Evolutionary conservation across 2,329 filamentous ascomycete genomes (phyloP), one percentile per base, ranked within the genome.

Genomic region (Macroventuria anomochaeta): DNA sequence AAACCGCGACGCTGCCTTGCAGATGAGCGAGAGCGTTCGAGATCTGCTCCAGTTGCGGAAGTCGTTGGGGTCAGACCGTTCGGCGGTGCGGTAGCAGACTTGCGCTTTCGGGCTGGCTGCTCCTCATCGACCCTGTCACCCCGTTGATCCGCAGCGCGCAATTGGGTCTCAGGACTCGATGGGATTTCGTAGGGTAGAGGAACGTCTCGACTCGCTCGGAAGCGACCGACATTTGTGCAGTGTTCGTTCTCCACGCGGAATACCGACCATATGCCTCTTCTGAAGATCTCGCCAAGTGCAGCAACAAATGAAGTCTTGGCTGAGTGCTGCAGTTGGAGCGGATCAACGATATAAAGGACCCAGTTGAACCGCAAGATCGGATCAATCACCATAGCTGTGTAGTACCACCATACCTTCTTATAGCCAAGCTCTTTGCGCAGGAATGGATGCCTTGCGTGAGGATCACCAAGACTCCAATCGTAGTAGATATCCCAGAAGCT

Each of bases 241-340:
- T 99, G 95, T 68, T 99, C 95, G 73, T 99, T 99, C 75, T 99
- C 95, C 21, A 99, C 93, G 33, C 95, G 90, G 72, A 99, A 89
- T 3, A 97, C 80, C 0, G 89, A 88, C 95, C 95, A 99, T 70
- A 97, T 85, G 57, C 91, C 93, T 70, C 95, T 81, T 26, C 95
- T 86, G n/a, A 85, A 81, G 18, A 96, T 85, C 72, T 99, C 95
- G 7, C 88, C 85, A 3, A 97, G 77, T 1, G 85, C 83, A 13
- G 97, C 85, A 25, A 89, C 63, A 74, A 97, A 97, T 1, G 90
- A 92, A 5, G 92, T 83, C 2, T 92, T 73, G 3, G 90, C 89
- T 1, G 89, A 93, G 73, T 97, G 93, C 67, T 97, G 92, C 0
- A 88, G 76, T 66, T 96, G 83, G 57, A 88, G 79, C 0, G 88